phyloP scores from a whole-genome alignment of 495 filamentous ascomycete genomes.

The Aspergillus hancockii region DNA sequence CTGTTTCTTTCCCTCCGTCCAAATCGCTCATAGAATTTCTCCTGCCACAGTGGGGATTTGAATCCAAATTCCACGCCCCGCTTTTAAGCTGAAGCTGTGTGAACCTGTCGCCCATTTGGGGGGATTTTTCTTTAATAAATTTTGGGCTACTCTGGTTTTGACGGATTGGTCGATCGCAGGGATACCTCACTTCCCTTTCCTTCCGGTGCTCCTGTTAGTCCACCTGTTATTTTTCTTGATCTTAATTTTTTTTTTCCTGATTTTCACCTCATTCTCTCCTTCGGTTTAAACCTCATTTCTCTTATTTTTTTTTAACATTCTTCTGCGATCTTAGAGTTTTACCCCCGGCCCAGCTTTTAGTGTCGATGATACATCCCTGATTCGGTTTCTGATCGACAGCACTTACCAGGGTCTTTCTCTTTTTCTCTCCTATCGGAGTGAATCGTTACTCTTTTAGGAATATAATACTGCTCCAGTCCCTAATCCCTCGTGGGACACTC shows the following conservation, averaged over 20 bases:
- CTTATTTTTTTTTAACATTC: background rate
- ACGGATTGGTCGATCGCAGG: conserved; percentile 4
- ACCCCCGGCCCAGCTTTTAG: background rate
- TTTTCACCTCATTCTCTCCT: background rate
- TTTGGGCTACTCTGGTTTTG: background rate
- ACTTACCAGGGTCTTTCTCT: background rate
- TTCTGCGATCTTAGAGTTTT: background rate
- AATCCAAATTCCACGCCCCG: background rate
- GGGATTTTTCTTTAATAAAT: background rate
- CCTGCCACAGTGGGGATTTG: conserved; percentile 1
- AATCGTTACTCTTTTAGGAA: background rate
- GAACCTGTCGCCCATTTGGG: background rate
- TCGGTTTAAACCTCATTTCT: background rate
- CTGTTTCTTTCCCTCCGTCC: background rate
- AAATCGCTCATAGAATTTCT: background rate
- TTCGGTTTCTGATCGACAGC: background rate
- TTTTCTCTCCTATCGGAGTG: background rate
- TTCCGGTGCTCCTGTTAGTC: background rate
- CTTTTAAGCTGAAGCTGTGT: background rate
- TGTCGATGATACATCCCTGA: background rate
- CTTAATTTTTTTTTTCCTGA: background rate
- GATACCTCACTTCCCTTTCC: background rate
- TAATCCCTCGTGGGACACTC: background rate
- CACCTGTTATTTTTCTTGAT: background rate
- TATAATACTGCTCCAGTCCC: background rate